These are phyloP conservation scores for Cercospora sesami DNA, from an alignment of 2,329 filamentous ascomycete genomes.

Conservation along the genomic window DNA sequence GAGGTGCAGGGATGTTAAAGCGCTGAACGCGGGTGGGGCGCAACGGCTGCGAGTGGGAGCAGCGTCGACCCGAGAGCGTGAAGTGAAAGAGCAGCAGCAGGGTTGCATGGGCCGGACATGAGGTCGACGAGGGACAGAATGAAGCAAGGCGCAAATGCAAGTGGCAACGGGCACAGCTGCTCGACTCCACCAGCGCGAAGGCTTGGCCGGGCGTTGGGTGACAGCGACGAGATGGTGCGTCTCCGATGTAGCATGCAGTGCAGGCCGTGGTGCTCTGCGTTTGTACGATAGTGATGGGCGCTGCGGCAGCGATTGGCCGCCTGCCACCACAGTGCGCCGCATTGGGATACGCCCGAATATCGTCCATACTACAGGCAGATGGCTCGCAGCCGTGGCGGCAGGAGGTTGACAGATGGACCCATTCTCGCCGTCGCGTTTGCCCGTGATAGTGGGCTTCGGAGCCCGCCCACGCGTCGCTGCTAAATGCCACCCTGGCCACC, in stretches of 20 bases:
- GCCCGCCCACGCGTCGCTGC: background rate
- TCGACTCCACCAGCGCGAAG: background rate
- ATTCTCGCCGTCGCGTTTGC: background rate
- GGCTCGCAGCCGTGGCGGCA: background rate
- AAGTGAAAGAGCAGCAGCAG: conserved; percentile 5
- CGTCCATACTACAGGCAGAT: conserved; percentile 5
- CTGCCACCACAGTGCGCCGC: background rate
- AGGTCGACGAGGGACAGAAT: background rate
- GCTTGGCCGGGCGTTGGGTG: conserved; percentile 17
- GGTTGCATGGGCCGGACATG: background rate
- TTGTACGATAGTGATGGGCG: conserved; percentile 9
- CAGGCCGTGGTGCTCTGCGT: conserved; percentile 6
- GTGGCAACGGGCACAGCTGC: background rate
- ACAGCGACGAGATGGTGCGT: conserved; percentile 18
- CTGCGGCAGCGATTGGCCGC: conserved; percentile 3
- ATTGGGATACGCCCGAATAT: conserved; percentile 7
- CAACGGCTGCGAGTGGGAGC: conserved; percentile 26
- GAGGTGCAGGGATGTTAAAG: conserved; percentile 16
- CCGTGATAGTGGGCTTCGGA: background rate
- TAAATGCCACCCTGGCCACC: background rate
- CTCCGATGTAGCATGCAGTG: background rate
- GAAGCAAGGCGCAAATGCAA: conserved; percentile 21
- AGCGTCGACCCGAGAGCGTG: conserved; percentile 14
- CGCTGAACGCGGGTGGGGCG: conserved; percentile 19
- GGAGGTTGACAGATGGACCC: conserved; percentile 1